These are phyloP conservation scores for Paralagenidium karlingii DNA, from an alignment of 352 stramenopile species.

Conservation along the genomic window DNA sequence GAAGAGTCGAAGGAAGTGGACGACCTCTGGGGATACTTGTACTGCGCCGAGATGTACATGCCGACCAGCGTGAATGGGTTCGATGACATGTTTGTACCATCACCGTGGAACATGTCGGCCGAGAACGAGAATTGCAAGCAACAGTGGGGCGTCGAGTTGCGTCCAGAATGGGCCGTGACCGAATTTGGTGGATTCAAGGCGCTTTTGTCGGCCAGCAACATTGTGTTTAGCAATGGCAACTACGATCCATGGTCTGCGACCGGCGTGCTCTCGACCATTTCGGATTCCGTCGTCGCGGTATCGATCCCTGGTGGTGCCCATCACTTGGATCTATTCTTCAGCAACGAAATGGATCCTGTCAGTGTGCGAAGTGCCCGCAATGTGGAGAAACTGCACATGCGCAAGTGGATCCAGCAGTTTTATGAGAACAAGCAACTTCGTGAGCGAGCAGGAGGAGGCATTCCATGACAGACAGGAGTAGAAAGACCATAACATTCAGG, in stretches of 20 bases:
- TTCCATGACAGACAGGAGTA: too few species aligned
- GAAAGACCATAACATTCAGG: too few species aligned
- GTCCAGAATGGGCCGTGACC: constrained; percentile 46
- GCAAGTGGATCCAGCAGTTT: constrained; percentile 66
- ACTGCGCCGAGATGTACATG: constrained; percentile 69
- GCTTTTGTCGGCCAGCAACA: constrained; percentile 76
- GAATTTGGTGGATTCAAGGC: constrained; percentile 61
- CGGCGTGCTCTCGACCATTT: constrained; percentile 62
- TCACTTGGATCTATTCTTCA: constrained; percentile 90
- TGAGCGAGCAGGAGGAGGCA: too few species aligned
- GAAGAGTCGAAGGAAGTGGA: constrained; percentile 34
- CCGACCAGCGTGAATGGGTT: constrained; percentile 44
- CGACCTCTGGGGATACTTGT: constrained; percentile 73
- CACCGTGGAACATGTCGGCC: constrained; percentile 44
- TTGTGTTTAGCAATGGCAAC: constrained; percentile 92
- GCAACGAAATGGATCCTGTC: constrained; percentile 67
- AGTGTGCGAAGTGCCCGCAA: constrained; percentile 47
- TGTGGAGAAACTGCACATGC: constrained; percentile 63
- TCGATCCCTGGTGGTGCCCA: constrained; percentile 66
- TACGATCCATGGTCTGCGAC: constrained; percentile 88
- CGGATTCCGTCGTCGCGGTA: constrained; percentile 56
- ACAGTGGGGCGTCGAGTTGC: constrained; percentile 47
- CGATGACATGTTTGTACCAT: constrained; percentile 80
- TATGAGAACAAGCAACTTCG: constrained; percentile 28
- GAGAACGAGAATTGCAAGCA: constrained; percentile 48